Percentiles rank a stretch among this genome's conserved stretches.
phyloP scores from a whole-genome alignment of 1,139 yeast species.

The Taiozyma sp. region DNA sequence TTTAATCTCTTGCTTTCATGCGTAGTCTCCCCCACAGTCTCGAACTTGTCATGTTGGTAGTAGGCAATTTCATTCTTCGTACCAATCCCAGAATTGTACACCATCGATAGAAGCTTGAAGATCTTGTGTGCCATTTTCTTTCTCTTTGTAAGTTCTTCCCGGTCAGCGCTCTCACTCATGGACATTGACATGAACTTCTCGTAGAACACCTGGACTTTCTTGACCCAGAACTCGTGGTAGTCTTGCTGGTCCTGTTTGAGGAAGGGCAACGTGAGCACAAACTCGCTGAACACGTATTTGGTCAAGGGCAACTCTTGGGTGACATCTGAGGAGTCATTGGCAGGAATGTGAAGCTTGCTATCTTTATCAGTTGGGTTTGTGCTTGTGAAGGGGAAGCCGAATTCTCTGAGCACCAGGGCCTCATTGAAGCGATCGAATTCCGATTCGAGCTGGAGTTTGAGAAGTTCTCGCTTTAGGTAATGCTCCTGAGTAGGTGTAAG shows the following conservation, averaged over 20 bases:
- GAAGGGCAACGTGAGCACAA: conserved; percentile 71
- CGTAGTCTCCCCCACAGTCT: conserved; percentile 19
- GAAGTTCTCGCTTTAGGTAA: conserved; percentile 74
- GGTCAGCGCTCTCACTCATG: conserved; percentile 65
- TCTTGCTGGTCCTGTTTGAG: conserved; percentile 42
- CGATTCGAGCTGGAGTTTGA: conserved; percentile 53
- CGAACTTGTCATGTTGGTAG: conserved; percentile 31
- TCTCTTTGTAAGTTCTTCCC: conserved; percentile 71
- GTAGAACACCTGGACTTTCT: conserved; percentile 72
- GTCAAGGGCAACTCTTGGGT: conserved; percentile 51
- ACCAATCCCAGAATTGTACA: conserved; percentile 73
- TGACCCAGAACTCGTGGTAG: conserved; percentile 67
- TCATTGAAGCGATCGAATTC: conserved; percentile 61
- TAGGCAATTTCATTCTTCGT: conserved; percentile 55
- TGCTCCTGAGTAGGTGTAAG: conserved; percentile 69
- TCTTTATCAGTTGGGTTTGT: conserved; percentile 25
- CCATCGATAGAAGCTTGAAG: conserved; percentile 55
- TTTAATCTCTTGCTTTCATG: conserved; percentile 28
- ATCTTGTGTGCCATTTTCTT: conserved; percentile 57
- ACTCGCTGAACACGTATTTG: conserved; percentile 57
- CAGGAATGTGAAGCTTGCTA: background rate
- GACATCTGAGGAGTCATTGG: background rate
- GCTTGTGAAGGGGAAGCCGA: conserved; percentile 69
- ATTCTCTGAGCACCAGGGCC: conserved; percentile 52
- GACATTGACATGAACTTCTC: conserved; percentile 71